A percentile compares a stretch with the other conserved stretches of the same genome.
phyloP scores from a whole-genome alignment of 305 asterid species.

The Fraxinus paxiana region DNA sequence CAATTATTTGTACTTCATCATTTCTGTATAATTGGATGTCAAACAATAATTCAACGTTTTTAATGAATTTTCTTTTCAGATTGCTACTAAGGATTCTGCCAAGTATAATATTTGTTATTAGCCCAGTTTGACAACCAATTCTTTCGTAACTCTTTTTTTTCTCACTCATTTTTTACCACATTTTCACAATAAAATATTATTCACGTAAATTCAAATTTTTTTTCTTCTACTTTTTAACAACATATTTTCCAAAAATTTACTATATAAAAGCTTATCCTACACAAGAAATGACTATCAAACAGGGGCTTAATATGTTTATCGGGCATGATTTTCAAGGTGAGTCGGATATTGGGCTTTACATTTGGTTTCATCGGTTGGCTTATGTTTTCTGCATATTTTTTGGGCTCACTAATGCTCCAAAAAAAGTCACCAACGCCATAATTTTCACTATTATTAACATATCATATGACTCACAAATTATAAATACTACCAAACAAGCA shows the following conservation, averaged over 20 bases:
- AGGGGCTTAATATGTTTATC: no score
- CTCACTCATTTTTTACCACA: no score
- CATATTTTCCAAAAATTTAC: no score
- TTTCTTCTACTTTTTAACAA: no score
- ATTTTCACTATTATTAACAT: no score
- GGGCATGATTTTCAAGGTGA: not conserved
- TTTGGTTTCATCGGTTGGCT: not conserved
- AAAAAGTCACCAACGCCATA: not conserved
- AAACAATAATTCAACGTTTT: not conserved
- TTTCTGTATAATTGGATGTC: not conserved
- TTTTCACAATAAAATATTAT: no score
- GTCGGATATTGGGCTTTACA: not conserved
- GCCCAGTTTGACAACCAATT: no score
- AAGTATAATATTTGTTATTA: not conserved
- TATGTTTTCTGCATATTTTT: not conserved
- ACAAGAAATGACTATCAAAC: no score
- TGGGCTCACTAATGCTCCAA: not conserved
- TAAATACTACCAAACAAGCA: not conserved
- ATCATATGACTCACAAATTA: not conserved
- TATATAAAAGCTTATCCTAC: not conserved
- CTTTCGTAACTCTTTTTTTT: no score
- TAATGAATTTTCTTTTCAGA: no score
- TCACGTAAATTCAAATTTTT: no score
- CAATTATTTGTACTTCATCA: not conserved
- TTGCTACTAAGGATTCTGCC: not conserved